phyloP scores from a whole-genome alignment of 108 stramenopile genomes.

The Ochromonas danica region DNA sequence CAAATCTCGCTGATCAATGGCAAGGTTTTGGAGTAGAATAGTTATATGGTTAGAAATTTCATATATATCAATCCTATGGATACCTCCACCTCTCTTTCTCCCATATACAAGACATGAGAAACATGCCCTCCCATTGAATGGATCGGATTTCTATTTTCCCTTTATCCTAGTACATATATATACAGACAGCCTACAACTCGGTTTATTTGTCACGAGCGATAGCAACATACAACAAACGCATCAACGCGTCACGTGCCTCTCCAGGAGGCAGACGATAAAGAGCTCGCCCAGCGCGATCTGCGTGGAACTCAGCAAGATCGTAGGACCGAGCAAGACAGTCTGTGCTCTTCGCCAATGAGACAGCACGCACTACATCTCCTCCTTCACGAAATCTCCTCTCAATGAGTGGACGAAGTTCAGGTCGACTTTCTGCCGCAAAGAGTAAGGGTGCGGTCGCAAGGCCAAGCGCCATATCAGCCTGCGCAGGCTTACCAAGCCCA shows the following conservation, averaged over 20 bases:
- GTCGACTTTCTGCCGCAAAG: constrained; percentile 82
- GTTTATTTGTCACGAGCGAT: constrained; percentile 89
- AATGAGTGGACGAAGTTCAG: constrained; percentile 71
- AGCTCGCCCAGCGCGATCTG: constrained; percentile 80
- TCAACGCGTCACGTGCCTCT: constrained; percentile 76
- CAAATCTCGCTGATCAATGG: too few species aligned
- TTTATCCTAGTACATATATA: too few species aligned
- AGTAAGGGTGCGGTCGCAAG: constrained; percentile 93
- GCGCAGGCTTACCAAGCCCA: constrained; percentile 62
- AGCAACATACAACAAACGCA: constrained; percentile 78
- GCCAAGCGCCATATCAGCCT: constrained; percentile 71
- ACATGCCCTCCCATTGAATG: too few species aligned
- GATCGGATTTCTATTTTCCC: too few species aligned
- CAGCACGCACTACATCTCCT: constrained; percentile 76
- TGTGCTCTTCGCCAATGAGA: constrained; percentile 36
- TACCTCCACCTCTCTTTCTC: too few species aligned
- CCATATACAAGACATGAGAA: too few species aligned
- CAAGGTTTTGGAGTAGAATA: too few species aligned
- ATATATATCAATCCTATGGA: too few species aligned
- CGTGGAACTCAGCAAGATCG: constrained; percentile 79
- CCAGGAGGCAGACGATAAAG: constrained; percentile 76
- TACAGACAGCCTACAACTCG: too few species aligned
- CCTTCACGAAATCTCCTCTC: constrained; percentile 86
- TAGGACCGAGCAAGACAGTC: constrained; percentile 80
- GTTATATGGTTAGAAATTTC: too few species aligned